Evolutionary conservation across 495 filamentous ascomycete genomes (phyloP).

Genomic region (Elasticomyces elasticus): DNA sequence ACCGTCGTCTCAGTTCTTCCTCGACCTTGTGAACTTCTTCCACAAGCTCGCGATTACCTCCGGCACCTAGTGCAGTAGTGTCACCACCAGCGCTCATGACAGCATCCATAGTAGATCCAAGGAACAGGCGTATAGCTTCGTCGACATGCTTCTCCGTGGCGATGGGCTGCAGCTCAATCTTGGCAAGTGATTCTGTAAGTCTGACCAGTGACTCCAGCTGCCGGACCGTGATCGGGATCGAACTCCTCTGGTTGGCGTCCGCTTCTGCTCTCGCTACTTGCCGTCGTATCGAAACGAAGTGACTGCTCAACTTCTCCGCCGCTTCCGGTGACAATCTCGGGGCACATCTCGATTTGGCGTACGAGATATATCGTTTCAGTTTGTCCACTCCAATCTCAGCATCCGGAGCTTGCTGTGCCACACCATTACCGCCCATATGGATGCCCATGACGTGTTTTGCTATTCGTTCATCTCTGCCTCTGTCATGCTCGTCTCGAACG

Average conservation of each 20-base stretch:
- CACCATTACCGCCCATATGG: constrained; percentile 81
- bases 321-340: constrained; percentile 87
- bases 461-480: constrained; percentile 80
- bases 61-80: constrained; percentile 33
- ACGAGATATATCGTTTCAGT: constrained; percentile 97
- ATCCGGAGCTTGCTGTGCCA: constrained; percentile 41
- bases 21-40: constrained; percentile 83
- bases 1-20: constrained; percentile 68
- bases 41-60: constrained; percentile 76
- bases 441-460: constrained; percentile 96
- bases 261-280: constrained; percentile 88
- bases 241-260: constrained; percentile 74
- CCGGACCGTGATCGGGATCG: constrained; percentile 94
- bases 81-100: constrained; percentile 66
- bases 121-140: constrained; percentile 94
- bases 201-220: constrained; percentile 95
- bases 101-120: constrained; percentile 96
- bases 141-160: constrained; percentile 89
- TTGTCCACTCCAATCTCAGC: constrained; percentile 86
- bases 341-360: constrained; percentile 81
- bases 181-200: constrained; percentile 92
- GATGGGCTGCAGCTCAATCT: constrained; percentile 72
- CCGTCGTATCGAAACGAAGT: constrained; percentile 92
- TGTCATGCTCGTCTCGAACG: constrained; percentile 89
- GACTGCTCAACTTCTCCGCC: constrained; percentile 89